phyloP scores from a whole-genome alignment of 2,329 filamentous ascomycete genomes.

The Epichloe festucae region DNA sequence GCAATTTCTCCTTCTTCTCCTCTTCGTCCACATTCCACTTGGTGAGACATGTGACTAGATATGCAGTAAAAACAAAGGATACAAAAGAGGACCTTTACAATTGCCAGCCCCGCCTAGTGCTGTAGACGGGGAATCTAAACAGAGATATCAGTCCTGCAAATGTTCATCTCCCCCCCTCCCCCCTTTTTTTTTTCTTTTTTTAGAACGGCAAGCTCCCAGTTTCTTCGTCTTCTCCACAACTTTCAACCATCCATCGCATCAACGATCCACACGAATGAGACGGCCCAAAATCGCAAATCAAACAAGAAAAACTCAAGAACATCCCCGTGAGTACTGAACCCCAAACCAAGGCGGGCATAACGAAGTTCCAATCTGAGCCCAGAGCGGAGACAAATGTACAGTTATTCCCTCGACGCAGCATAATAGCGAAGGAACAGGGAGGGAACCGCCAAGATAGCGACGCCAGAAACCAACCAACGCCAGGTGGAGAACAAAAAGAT shows the following conservation, averaged over 20 bases:
- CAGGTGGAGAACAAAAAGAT: slow-evolving; percentile 9
- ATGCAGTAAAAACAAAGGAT: background rate
- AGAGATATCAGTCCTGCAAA: background rate
- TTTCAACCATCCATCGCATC: background rate
- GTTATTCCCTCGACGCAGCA: too few species aligned
- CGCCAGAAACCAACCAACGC: slow-evolving; percentile 3
- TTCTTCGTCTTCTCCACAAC: background rate
- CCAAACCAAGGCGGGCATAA: background rate
- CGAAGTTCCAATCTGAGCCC: background rate
- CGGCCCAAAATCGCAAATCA: background rate
- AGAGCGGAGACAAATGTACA: background rate
- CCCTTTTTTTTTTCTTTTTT: too few species aligned
- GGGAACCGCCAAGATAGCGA: too few species aligned
- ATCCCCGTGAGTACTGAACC: background rate
- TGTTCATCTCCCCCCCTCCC: background rate
- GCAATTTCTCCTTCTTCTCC: slow-evolving; percentile 9
- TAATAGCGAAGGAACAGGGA: too few species aligned
- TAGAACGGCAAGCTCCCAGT: background rate
- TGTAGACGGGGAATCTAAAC: background rate
- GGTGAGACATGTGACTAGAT: background rate
- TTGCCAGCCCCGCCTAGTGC: background rate
- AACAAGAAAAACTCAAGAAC: background rate
- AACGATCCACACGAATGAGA: background rate
- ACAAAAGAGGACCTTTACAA: background rate
- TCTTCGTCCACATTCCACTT: background rate